Evolutionary conservation across 306 rosid genomes (phyloP).

Genomic region (Acacia melanoxylon): DNA sequence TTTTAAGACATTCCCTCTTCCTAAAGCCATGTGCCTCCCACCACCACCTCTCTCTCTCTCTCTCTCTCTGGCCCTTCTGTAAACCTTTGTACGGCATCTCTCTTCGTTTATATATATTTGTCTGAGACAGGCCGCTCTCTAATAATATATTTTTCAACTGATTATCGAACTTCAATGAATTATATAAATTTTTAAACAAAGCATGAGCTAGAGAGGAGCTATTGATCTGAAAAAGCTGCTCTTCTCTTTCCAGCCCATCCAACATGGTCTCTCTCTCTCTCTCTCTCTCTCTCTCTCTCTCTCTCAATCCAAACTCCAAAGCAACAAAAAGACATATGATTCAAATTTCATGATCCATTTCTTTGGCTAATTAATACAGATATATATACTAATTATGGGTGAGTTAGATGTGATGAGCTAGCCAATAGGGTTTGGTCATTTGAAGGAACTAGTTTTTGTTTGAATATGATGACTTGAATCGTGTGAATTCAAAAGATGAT

Average conservation of each 20-base stretch:
- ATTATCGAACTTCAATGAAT: constrained; percentile 15
- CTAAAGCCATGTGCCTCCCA: constrained; percentile 82
- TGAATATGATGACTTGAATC: not conserved
- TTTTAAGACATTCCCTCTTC: constrained; percentile 50
- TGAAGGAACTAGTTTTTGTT: too few relatives aligned
- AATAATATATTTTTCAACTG: not conserved
- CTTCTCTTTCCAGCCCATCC: constrained; percentile 57
- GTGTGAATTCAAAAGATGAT: not conserved
- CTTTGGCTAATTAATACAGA: constrained; percentile 17
- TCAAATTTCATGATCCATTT: constrained; percentile 37
- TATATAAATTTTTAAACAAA: constrained; percentile 5
- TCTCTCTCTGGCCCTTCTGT: constrained; percentile 7
- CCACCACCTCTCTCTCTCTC: constrained; percentile 32
- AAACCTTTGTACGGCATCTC: constrained; percentile 35
- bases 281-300: constrained; percentile 21
- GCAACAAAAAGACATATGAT: constrained; percentile 29
- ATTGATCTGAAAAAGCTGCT: constrained; percentile 58
- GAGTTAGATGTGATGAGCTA: not conserved
- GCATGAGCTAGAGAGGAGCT: constrained; percentile 31
- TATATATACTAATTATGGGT: not conserved
- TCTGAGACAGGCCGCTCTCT: not conserved
- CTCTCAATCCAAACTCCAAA: constrained; percentile 12
- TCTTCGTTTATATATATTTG: not conserved
- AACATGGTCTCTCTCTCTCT: constrained; percentile 43
- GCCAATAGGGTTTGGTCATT: not conserved